Evolutionary conservation across 768 basidiomycete genomes (phyloP).

Genomic region (Artomyces pyxidatus): DNA sequence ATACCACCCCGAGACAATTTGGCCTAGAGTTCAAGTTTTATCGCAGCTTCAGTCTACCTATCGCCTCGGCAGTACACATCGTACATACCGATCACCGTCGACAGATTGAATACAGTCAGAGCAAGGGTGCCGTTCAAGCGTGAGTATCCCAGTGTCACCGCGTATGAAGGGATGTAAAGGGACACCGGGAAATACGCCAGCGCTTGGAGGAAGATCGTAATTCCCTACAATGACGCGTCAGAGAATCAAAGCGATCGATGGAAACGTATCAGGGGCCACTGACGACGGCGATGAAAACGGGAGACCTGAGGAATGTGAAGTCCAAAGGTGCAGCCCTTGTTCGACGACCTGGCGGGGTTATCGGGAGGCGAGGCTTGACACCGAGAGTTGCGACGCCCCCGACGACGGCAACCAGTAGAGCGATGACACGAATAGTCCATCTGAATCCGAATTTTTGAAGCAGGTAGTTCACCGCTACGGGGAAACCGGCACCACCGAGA

Average conservation of each 20-base stretch:
- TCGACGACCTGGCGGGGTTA: conserved; percentile 8
- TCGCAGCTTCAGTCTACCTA: background rate
- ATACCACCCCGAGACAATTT: conserved; percentile 18
- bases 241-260: background rate
- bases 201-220: conserved; percentile 17
- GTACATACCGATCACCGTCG: conserved; percentile 13
- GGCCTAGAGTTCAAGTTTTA: conserved; percentile 1
- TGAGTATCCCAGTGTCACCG: conserved; percentile 12
- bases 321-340: conserved; percentile 15
- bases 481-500: conserved; percentile 18
- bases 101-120: conserved; percentile 19
- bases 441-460: conserved; percentile 14
- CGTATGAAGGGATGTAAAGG: conserved; percentile 19
- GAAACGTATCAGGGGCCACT: conserved; percentile 8
- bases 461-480: conserved; percentile 13
- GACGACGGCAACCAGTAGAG: conserved; percentile 10
- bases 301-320: conserved; percentile 15
- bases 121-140: conserved; percentile 17
- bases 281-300: conserved; percentile 18
- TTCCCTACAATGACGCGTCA: conserved; percentile 2
- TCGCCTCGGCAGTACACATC: background rate
- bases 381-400: conserved; percentile 14
- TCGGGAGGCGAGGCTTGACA: conserved; percentile 18
- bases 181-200: conserved; percentile 22
- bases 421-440: conserved; percentile 19